These are phyloP conservation scores for Lenzites betulinus DNA, from an alignment of 768 basidiomycete genomes.

Conservation along the genomic window DNA sequence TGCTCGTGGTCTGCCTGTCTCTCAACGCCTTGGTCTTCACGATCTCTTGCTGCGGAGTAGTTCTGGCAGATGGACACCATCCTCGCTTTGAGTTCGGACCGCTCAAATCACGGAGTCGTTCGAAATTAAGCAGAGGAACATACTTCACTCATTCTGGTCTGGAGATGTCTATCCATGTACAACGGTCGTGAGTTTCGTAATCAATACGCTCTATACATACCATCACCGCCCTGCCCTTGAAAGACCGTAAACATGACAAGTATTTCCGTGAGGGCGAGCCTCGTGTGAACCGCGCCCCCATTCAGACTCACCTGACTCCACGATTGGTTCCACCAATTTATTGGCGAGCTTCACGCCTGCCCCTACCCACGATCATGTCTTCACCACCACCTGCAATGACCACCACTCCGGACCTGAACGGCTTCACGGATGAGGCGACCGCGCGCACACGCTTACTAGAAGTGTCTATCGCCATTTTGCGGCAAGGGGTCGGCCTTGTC, in stretches of 20 bases:
- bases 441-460: constrained; percentile 56
- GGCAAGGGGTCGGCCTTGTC: constrained; percentile 73
- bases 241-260: not conserved
- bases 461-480: constrained; percentile 67
- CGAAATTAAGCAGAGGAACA: constrained; percentile 83
- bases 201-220: not conserved
- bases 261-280: constrained; percentile 7
- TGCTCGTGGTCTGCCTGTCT: constrained; percentile 60
- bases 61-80: constrained; percentile 55
- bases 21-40: constrained; percentile 60
- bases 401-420: not conserved
- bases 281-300: constrained; percentile 15
- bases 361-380: constrained; percentile 1
- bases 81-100: constrained; percentile 83
- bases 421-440: constrained; percentile 23
- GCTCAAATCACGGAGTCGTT: constrained; percentile 55
- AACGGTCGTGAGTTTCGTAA: not conserved
- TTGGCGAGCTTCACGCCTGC: not conserved
- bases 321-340: not conserved
- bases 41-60: constrained; percentile 66
- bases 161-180: constrained; percentile 16
- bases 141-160: constrained; percentile 21
- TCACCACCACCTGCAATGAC: not conserved
- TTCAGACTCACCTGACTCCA: constrained; percentile 13
- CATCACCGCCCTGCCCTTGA: no score